phyloP scores from a whole-genome alignment of 2,329 filamentous ascomycete species.

The Clarireedia homoeocarpa region DNA sequence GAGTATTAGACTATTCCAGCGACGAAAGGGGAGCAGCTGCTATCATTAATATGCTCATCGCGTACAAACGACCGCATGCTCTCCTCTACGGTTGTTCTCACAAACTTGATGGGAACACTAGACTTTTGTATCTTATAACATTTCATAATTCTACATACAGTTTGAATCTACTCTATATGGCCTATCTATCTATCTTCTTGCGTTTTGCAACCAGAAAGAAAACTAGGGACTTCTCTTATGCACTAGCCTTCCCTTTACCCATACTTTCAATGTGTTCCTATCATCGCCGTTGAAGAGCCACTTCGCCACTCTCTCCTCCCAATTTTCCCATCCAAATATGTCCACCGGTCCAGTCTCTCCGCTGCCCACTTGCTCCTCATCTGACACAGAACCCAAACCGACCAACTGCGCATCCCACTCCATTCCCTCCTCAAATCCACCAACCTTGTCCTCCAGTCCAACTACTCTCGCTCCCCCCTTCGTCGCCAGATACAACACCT shows the following conservation, averaged over 20 bases:
- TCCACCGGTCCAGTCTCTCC: conserved; percentile 61
- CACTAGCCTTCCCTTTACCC: conserved; percentile 79
- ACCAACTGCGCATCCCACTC: conserved; percentile 88
- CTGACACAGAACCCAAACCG: conserved; percentile 40
- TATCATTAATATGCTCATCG: too few relatives aligned
- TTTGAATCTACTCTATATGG: too few relatives aligned
- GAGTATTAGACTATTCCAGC: too few relatives aligned
- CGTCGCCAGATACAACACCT: conserved; percentile 81
- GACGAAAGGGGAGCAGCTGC: too few relatives aligned
- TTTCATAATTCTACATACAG: too few relatives aligned
- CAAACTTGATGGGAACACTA: too few relatives aligned
- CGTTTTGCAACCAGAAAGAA: too few relatives aligned
- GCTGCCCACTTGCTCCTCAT: conserved; percentile 31
- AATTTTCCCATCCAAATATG: conserved; percentile 85
- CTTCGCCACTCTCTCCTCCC: conserved; percentile 80
- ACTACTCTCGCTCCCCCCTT: conserved; percentile 79
- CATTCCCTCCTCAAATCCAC: conserved; percentile 78
- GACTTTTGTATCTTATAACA: too few relatives aligned
- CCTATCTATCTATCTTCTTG: too few relatives aligned
- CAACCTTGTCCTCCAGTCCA: conserved; percentile 62
- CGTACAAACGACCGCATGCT: too few relatives aligned
- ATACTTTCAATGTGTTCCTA: conserved; percentile 79
- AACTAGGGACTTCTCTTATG: conserved; percentile 42
- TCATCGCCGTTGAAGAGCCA: conserved; percentile 95
- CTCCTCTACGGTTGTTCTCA: too few relatives aligned